Conservation (phyloP, 176 grass and related monocot species). For the Carex kokanica region DNA sequence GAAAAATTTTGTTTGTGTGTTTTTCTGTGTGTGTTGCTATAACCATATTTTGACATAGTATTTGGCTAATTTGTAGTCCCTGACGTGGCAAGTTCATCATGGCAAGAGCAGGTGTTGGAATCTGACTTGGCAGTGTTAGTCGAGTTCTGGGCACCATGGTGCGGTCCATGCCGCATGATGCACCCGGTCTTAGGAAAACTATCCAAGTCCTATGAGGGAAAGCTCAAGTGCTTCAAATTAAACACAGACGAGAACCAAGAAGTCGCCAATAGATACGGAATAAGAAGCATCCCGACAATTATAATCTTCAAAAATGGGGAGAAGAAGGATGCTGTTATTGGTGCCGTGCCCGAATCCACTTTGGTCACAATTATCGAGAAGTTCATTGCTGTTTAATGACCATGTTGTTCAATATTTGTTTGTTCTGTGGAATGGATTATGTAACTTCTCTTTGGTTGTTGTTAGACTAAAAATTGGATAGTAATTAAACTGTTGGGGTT, state of each 20-base stretch:
- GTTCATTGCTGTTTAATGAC: neutral
- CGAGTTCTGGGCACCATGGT: slow-evolving; percentile 70
- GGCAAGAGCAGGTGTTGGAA: slow-evolving; percentile 32
- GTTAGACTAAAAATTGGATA: slow-evolving; percentile 4
- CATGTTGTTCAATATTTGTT: neutral
- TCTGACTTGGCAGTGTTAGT: slow-evolving; percentile 40
- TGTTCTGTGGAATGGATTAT: neutral
- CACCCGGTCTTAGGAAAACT: slow-evolving; percentile 44
- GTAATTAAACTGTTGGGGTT: too few species aligned
- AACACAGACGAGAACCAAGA: slow-evolving; percentile 50
- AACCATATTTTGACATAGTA: neutral
- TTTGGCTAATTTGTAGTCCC: slow-evolving; percentile 33
- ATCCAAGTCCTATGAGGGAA: slow-evolving; percentile 32
- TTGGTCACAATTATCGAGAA: slow-evolving; percentile 36
- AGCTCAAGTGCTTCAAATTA: slow-evolving; percentile 41
- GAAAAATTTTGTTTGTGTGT: neutral
- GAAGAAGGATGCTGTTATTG: slow-evolving; percentile 49
- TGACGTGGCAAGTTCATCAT: slow-evolving; percentile 37
- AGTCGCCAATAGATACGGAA: slow-evolving; percentile 37
- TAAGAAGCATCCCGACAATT: slow-evolving; percentile 66
- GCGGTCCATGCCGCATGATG: slow-evolving; percentile 60
- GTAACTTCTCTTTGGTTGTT: neutral
- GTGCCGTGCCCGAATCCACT: slow-evolving; percentile 30
- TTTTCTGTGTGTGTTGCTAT: neutral
- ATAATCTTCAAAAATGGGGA: slow-evolving; percentile 58